These are phyloP conservation scores for Limonium bicolor DNA, from an alignment of 148 eudicot genomes.

Conservation along the genomic window DNA sequence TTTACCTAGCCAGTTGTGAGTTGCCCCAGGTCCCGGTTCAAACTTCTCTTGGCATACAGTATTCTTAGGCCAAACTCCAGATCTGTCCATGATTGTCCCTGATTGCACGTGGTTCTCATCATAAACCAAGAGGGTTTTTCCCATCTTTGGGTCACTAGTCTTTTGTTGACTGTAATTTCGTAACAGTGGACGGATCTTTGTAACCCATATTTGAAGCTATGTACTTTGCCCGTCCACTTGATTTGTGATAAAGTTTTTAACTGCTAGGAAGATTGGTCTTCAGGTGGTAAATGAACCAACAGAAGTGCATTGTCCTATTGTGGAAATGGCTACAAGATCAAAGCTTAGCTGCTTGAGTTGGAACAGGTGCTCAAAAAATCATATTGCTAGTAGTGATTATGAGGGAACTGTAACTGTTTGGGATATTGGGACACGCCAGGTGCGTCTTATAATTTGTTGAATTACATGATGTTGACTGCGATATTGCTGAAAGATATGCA, in stretches of 20 bases:
- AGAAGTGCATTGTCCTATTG: constrained; percentile 66
- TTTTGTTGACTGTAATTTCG: too few relatives aligned
- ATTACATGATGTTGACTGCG: too few relatives aligned
- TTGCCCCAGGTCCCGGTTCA: too few relatives aligned
- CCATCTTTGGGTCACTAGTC: too few relatives aligned
- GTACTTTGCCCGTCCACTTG: not conserved
- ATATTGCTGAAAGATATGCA: not conserved
- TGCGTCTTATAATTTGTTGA: constrained; percentile 8
- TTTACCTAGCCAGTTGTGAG: too few relatives aligned
- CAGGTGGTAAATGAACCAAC: constrained; percentile 65
- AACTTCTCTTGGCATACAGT: too few relatives aligned
- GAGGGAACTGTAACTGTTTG: constrained; percentile 83
- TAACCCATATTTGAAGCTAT: too few relatives aligned
- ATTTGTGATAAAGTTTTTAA: not conserved
- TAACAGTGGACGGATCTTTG: too few relatives aligned
- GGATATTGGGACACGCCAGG: constrained; percentile 79
- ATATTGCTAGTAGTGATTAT: constrained; percentile 80
- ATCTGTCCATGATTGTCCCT: too few relatives aligned
- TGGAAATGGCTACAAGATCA: constrained; percentile 62
- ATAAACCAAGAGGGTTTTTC: too few relatives aligned
- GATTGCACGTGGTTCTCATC: too few relatives aligned
- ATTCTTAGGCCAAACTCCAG: too few relatives aligned
- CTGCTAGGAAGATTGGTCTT: constrained; percentile 1
- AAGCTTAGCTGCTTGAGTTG: constrained; percentile 89
- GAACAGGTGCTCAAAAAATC: constrained; percentile 55